Percentiles rank a stretch among this genome's conserved stretches.
Evolutionary conservation across 2,329 filamentous ascomycete genomes (phyloP).

Genomic region (Alternaria gansuensis): DNA sequence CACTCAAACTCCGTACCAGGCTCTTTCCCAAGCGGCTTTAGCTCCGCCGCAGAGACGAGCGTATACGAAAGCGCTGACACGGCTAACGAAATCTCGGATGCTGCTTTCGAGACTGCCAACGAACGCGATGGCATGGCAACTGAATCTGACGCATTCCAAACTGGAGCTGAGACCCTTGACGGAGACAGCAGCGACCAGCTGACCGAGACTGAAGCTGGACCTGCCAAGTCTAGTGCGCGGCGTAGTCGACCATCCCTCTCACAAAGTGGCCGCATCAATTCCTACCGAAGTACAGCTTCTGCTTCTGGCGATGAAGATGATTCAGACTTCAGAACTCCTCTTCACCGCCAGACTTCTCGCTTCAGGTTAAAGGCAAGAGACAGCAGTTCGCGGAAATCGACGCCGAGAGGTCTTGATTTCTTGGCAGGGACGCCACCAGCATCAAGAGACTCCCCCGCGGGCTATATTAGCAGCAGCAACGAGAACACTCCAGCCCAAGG

Average conservation of each 20-base stretch:
- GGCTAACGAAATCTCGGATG: constrained; percentile 74
- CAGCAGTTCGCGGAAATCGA: constrained; percentile 63
- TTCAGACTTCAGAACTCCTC: constrained; percentile 69
- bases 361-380: constrained; percentile 77
- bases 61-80: constrained; percentile 79
- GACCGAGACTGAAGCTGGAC: constrained; percentile 80
- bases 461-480: constrained; percentile 58
- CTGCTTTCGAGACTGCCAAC: constrained; percentile 75
- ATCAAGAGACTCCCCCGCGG: constrained; percentile 62
- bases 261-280: constrained; percentile 67
- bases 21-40: constrained; percentile 45
- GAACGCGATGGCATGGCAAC: constrained; percentile 74
- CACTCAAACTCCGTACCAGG: constrained; percentile 40
- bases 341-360: constrained; percentile 69
- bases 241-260: constrained; percentile 55
- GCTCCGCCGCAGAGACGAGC: constrained; percentile 48
- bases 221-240: constrained; percentile 38
- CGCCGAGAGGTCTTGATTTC: constrained; percentile 67
- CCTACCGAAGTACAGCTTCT: constrained; percentile 87
- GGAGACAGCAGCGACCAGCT: constrained; percentile 79
- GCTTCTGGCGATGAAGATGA: constrained; percentile 81
- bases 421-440: constrained; percentile 69
- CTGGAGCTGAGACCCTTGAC: constrained; percentile 77
- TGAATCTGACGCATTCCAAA: constrained; percentile 95
- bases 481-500: constrained; percentile 61